Percentiles rank a stretch among this genome's conserved stretches.
These are phyloP conservation scores for Microsporum audouinii DNA, from an alignment of 2,329 filamentous ascomycete species.

Conservation along the genomic window DNA sequence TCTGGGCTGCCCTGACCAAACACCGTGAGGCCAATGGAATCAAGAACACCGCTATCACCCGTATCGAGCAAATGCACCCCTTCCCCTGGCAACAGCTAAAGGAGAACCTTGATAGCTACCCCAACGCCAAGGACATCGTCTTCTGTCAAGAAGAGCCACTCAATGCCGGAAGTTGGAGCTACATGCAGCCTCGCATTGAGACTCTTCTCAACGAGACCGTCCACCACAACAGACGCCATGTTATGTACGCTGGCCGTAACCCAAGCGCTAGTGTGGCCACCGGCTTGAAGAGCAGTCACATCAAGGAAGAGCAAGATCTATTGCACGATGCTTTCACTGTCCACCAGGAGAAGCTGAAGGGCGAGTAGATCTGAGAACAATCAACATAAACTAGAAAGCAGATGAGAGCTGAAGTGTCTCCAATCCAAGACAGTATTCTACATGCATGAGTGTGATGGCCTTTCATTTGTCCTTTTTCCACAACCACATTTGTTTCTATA, in stretches of 20 bases:
- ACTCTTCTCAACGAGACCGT: slow-evolving; percentile 87
- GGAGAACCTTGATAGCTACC: slow-evolving; percentile 94
- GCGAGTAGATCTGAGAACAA: slow-evolving; percentile 38
- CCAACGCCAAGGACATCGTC: slow-evolving; percentile 93
- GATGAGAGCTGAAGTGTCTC: slow-evolving; percentile 4
- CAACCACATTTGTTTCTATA: slow-evolving; percentile 1
- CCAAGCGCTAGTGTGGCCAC: slow-evolving; percentile 91
- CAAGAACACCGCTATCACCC: slow-evolving; percentile 85
- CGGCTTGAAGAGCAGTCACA: slow-evolving; percentile 74
- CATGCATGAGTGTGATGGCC: slow-evolving; percentile 2
- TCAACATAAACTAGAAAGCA: not conserved
- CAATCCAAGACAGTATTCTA: not conserved
- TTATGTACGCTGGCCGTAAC: slow-evolving; percentile 92
- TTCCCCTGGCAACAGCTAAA: slow-evolving; percentile 97
- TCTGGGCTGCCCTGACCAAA: slow-evolving; percentile 82
- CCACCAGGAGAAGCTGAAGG: slow-evolving; percentile 55
- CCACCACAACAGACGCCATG: slow-evolving; percentile 83
- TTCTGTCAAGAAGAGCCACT: slow-evolving; percentile 97
- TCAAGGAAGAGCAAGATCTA: slow-evolving; percentile 86
- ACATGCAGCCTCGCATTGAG: slow-evolving; percentile 94
- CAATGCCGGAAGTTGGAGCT: slow-evolving; percentile 94
- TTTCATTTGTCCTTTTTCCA: slow-evolving; percentile 1
- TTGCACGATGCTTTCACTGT: slow-evolving; percentile 53
- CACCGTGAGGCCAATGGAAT: slow-evolving; percentile 77
- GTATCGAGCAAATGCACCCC: slow-evolving; percentile 93